phyloP scores from a whole-genome alignment of 352 stramenopile species.

The Globisporangium polare region DNA sequence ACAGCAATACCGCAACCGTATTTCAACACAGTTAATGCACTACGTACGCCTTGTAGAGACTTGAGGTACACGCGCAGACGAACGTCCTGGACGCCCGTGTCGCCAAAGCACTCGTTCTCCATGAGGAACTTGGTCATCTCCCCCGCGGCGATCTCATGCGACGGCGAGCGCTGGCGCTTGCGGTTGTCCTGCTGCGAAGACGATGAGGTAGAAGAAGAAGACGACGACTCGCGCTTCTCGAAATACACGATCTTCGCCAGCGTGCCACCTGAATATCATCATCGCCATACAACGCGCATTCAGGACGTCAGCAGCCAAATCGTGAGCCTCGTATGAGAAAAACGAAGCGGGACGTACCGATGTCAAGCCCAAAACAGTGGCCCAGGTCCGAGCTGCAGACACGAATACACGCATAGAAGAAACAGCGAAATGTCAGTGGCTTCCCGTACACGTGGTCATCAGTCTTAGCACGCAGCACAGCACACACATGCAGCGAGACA shows the following conservation, averaged over 20 bases:
- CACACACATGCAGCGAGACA: background rate
- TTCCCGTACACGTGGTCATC: background rate
- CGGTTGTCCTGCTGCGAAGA: conserved; percentile 19
- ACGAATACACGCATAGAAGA: background rate
- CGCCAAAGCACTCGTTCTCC: conserved; percentile 76
- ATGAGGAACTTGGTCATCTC: conserved; percentile 87
- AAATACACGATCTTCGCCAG: conserved; percentile 96
- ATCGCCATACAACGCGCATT: background rate
- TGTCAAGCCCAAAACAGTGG: conserved; percentile 82
- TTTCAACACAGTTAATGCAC: background rate
- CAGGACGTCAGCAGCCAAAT: background rate
- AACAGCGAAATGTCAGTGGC: background rate
- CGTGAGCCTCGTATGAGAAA: background rate
- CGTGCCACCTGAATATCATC: conserved; percentile 65
- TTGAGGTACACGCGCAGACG: conserved; percentile 83
- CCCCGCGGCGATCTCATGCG: conserved; percentile 66
- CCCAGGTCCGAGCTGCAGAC: conserved; percentile 71
- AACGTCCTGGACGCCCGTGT: conserved; percentile 85
- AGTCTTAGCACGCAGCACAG: too few species aligned
- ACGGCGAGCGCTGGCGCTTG: conserved; percentile 68
- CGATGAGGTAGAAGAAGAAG: too few species aligned
- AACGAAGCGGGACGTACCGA: conserved; percentile 30
- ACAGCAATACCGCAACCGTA: background rate
- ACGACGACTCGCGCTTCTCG: conserved; percentile 54
- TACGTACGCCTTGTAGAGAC: conserved; percentile 82